Evolutionary conservation across 2,329 filamentous ascomycete genomes (phyloP), one percentile per base, ranked within the genome.

Genomic region (Pseudocercospora vitis): DNA sequence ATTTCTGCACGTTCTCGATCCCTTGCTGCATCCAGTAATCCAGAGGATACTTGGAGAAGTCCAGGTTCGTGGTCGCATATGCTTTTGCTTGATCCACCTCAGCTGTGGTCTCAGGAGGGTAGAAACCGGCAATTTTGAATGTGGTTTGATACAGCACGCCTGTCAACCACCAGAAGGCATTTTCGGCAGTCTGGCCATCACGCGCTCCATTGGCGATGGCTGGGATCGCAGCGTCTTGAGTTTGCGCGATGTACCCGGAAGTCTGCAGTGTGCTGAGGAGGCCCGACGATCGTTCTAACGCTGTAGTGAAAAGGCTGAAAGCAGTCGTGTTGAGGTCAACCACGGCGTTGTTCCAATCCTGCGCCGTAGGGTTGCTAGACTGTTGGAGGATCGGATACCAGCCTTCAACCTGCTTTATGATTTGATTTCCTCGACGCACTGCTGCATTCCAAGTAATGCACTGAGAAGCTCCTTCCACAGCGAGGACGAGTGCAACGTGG

Each of bases 391-490:
- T 14, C 29, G 44, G 35, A 16, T 42, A 8, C 24, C 31, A 31
- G 24, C n/a, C 14, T 7, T 26, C 16, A 7, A 47, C 18, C 23
- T 52, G 42, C 14, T 46, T 40, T 48, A 44, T 23, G n/a, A 62
- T 47, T 7, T 7, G 26, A 7, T 37, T 40, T 26, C 45, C 52
- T 12, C 64, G 44, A 23, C 26, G 50, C 33, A 47, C 48, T 8
- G 63, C 52, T 14, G 61, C 62, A 6, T 60, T 59, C 67, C 68
- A 72, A 42, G 67, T 62, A 44, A 72, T 63, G 28, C 70, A 63
- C 18, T 71, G 65, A 4, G 64, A 63, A 29, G 67, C 50, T n/a
- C 63, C 59, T 52, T 60, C 46, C 19, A 66, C 51, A 18, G 50
- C 39, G 7, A 58, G 49, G n/a, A 57, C 49, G 14, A 55, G 50